These are phyloP conservation scores for Paraphaeosphaeria sporulosa DNA, from an alignment of 2,329 filamentous ascomycete species.

Conservation along the genomic window DNA sequence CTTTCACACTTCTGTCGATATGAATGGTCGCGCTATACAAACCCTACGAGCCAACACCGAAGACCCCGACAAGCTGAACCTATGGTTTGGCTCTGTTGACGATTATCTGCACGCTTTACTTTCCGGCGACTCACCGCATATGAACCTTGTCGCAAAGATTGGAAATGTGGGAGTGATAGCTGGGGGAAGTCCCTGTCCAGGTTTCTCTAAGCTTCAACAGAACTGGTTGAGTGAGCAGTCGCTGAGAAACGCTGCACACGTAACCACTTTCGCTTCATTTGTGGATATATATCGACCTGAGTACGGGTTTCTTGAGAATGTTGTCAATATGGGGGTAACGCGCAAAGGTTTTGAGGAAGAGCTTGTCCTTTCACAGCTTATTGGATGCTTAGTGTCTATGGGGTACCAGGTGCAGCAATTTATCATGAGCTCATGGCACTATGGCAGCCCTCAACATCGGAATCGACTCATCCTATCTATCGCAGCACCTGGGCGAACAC, in stretches of 20 bases:
- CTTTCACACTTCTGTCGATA: slow-evolving; percentile 74
- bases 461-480: slow-evolving; percentile 75
- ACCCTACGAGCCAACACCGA: slow-evolving; percentile 74
- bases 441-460: slow-evolving; percentile 71
- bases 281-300: slow-evolving; percentile 77
- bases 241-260: slow-evolving; percentile 75
- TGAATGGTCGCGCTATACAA: slow-evolving; percentile 68
- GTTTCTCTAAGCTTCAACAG: slow-evolving; percentile 72
- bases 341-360: slow-evolving; percentile 56
- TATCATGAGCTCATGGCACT: slow-evolving; percentile 73
- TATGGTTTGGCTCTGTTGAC: slow-evolving; percentile 77
- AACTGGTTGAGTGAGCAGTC: slow-evolving; percentile 64
- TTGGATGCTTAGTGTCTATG: slow-evolving; percentile 76
- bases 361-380: slow-evolving; percentile 75
- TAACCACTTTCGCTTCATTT: slow-evolving; percentile 77
- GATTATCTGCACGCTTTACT: slow-evolving; percentile 68
- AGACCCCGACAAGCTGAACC: slow-evolving; percentile 52
- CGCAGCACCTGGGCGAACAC: slow-evolving; percentile 68
- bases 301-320: slow-evolving; percentile 83
- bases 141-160: slow-evolving; percentile 60
- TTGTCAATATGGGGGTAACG: slow-evolving; percentile 67
- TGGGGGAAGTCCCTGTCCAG: slow-evolving; percentile 79
- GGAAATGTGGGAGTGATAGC: slow-evolving; percentile 74
- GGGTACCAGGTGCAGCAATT: slow-evolving; percentile 78
- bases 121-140: slow-evolving; percentile 44